These are phyloP conservation scores for Ophiostoma populinum DNA, from an alignment of 2,329 filamentous ascomycete genomes.

Conservation along the genomic window DNA sequence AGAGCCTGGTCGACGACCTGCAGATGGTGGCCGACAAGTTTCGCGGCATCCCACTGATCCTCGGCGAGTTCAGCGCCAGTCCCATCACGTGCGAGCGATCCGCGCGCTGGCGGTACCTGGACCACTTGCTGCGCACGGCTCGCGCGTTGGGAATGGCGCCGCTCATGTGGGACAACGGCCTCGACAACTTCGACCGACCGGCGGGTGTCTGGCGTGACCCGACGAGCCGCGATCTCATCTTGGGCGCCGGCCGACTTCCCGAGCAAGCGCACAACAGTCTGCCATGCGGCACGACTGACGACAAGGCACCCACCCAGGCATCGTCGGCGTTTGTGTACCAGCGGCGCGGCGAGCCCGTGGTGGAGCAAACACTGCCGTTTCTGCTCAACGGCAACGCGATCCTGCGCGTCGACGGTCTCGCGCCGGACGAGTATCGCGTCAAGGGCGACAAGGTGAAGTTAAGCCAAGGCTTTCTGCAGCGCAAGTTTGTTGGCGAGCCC, in stretches of 20 bases:
- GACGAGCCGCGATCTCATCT: constrained; percentile 28
- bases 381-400: constrained; percentile 37
- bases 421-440: constrained; percentile 27
- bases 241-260: constrained; percentile 19
- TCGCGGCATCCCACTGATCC: constrained; percentile 33
- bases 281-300: constrained; percentile 33
- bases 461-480: constrained; percentile 26
- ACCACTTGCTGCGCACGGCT: constrained; percentile 32
- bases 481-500: constrained; percentile 23
- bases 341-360: constrained; percentile 25
- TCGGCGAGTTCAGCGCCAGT: constrained; percentile 40
- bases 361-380: constrained; percentile 28
- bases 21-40: constrained; percentile 34
- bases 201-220: constrained; percentile 32
- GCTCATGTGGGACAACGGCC: constrained; percentile 42
- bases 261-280: constrained; percentile 27
- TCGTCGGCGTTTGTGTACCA: constrained; percentile 39
- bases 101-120: constrained; percentile 39
- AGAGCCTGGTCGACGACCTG: constrained; percentile 30
- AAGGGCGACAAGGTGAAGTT: constrained; percentile 28
- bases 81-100: constrained; percentile 32
- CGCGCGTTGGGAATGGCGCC: constrained; percentile 30
- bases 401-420: constrained; percentile 17
- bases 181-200: constrained; percentile 34
- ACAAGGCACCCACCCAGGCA: constrained; percentile 24